These are phyloP conservation scores for Haberlea rhodopensis DNA, from an alignment of 257 asterid genomes.

Conservation along the genomic window DNA sequence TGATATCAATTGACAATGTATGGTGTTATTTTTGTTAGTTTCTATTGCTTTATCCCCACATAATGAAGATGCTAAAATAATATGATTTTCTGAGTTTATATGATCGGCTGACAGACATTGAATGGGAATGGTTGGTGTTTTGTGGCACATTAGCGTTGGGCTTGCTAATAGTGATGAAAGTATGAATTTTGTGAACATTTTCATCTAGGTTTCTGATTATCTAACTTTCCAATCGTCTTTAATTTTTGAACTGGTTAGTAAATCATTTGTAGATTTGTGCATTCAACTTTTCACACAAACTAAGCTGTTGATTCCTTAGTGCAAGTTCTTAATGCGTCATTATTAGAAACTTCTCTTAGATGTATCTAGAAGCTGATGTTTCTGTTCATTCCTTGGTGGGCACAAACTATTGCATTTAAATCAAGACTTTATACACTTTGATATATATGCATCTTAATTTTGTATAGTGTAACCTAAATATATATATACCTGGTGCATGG, in stretches of 20 bases:
- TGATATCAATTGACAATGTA: neutral
- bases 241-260: neutral
- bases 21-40: neutral
- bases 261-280: slow-evolving; percentile 12
- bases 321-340: neutral
- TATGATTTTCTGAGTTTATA: neutral
- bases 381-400: slow-evolving; percentile 14
- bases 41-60: slow-evolving; percentile 1
- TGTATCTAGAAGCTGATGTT: neutral
- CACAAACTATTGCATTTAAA: slow-evolving; percentile 22
- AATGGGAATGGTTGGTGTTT: neutral
- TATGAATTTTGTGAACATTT: neutral
- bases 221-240: neutral
- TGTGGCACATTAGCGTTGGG: neutral
- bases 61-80: neutral
- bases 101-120: neutral
- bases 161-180: neutral
- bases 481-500: slow-evolving; percentile 15
- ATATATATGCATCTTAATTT: slow-evolving; percentile 3
- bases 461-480: slow-evolving; percentile 11
- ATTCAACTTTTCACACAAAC: slow-evolving; percentile 10
- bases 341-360: slow-evolving; percentile 7
- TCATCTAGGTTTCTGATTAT: neutral
- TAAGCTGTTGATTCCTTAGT: neutral
- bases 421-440: slow-evolving; percentile 15